Evolutionary conservation across 495 filamentous ascomycete genomes (phyloP).

Genomic region (Xylaria telfairii): DNA sequence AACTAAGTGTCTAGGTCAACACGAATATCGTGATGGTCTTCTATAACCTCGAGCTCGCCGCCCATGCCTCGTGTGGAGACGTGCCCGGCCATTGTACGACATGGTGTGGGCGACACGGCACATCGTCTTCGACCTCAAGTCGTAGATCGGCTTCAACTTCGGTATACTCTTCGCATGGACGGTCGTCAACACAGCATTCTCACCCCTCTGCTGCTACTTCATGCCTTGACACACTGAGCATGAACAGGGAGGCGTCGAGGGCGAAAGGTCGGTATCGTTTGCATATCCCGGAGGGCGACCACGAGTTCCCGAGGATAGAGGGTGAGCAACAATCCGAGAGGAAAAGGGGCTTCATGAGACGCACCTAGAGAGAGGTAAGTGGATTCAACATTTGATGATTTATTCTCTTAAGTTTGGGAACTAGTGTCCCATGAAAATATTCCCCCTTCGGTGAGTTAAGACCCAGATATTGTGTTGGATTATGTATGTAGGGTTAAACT

Average conservation of each 20-base stretch:
- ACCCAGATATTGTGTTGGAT: too few relatives aligned
- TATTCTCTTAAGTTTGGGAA: background rate
- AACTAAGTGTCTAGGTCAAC: too few relatives aligned
- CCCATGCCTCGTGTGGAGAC: slow-evolving; percentile 69
- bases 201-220: slow-evolving; percentile 65
- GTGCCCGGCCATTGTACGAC: slow-evolving; percentile 74
- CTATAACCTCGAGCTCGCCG: slow-evolving; percentile 66
- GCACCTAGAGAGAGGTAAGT: slow-evolving; percentile 11
- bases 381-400: background rate
- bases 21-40: slow-evolving; percentile 71
- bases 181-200: slow-evolving; percentile 60
- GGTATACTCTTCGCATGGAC: slow-evolving; percentile 68
- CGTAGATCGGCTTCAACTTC: slow-evolving; percentile 68
- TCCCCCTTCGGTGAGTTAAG: background rate
- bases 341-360: slow-evolving; percentile 37
- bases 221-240: slow-evolving; percentile 63
- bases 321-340: slow-evolving; percentile 28
- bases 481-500: too few relatives aligned
- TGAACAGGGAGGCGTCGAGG: slow-evolving; percentile 29
- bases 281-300: slow-evolving; percentile 3
- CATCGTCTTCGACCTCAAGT: slow-evolving; percentile 68
- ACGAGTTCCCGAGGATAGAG: slow-evolving; percentile 30
- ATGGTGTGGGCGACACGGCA: slow-evolving; percentile 69
- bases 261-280: slow-evolving; percentile 30
- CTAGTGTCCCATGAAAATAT: background rate